Evolutionary conservation across 139 green algal genomes (phyloP), one percentile per base, ranked within the genome.

Genomic region (Dunaliella primolecta): DNA sequence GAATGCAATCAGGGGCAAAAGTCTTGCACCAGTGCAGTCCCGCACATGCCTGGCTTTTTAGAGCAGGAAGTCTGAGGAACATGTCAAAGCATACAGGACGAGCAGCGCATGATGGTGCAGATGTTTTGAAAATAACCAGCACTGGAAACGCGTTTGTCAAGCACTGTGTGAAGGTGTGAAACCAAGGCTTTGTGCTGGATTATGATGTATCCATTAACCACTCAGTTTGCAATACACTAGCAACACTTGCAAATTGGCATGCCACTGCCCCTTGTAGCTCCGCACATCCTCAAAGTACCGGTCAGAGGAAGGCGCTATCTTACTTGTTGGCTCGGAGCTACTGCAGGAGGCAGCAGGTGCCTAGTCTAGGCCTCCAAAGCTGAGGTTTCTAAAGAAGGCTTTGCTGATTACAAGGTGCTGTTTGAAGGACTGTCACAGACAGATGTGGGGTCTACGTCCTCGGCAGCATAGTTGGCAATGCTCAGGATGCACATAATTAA

Each of bases 91-190:
- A n/a, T n/a, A n/a, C n/a, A n/a, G n/a, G n/a, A n/a, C n/a, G n/a
- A n/a, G n/a, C n/a, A n/a, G n/a, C n/a, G n/a, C n/a, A n/a, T n/a
- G n/a, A n/a, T n/a, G n/a, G n/a, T n/a, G n/a, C n/a, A 64, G 15
- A 64, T 15, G 46, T 15, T 64, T 15, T 25, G 7, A 64, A 15
- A 15, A 91, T 94, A 76, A 92, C 85, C 55, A 89, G 85, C 81
- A 71, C 80, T 2, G 36, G 76, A 46, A 93, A 93, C 81, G n/a
- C 82, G 1, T 93, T 89, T 81, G 92, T 96, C 15, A 96, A 96
- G 88, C 94, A 97, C 84, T 93, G 87, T 37, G 88, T 93, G 3
- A 91, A 90, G 46, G 46, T 64, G 46, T 64, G 46, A 25, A 7
- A 64, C 46, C 46, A 64, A 15, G 7, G 15, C 7, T 25, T 64